A percentile compares a stretch with the other conserved stretches of the same genome.
Evolutionary conservation across 2,329 filamentous ascomycete genomes (phyloP).

Genomic region (Lasiodiplodia sp.): DNA sequence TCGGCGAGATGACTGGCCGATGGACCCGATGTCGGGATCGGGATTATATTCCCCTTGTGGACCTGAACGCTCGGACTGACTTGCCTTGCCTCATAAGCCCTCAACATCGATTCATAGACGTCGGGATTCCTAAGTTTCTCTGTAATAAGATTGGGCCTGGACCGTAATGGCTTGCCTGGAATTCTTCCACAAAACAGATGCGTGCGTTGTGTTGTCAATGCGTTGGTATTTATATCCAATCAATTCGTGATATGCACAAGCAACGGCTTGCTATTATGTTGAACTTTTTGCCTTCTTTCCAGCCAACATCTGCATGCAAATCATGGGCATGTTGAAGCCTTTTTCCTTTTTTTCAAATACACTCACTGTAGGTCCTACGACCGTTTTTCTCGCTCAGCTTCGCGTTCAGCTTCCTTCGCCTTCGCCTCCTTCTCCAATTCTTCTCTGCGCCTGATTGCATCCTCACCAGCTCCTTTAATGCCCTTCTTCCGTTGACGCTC

Average conservation of each 20-base stretch:
- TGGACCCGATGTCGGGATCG: constrained; percentile 18
- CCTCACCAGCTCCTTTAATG: constrained; percentile 81
- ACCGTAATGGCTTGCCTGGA: not conserved
- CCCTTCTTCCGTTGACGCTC: constrained; percentile 90
- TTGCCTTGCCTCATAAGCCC: constrained; percentile 1
- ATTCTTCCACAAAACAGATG: constrained; percentile 17
- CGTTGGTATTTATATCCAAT: not conserved
- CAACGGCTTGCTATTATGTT: constrained; percentile 24
- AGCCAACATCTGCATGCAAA: not conserved
- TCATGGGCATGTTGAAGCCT: constrained; percentile 23
- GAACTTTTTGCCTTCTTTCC: not conserved
- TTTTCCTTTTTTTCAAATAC: not conserved
- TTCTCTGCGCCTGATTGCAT: constrained; percentile 49
- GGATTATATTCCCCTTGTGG: constrained; percentile 16
- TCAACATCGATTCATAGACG: constrained; percentile 6
- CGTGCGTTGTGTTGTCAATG: not conserved
- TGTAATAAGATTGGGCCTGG: constrained; percentile 6
- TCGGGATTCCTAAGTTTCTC: not conserved
- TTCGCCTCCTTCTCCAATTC: constrained; percentile 45
- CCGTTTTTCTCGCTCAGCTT: constrained; percentile 13
- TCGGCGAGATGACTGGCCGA: constrained; percentile 23
- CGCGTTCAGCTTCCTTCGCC: constrained; percentile 24
- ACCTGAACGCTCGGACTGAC: not conserved
- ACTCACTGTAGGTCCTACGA: not conserved
- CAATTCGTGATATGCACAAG: not conserved